These are phyloP conservation scores for Russula sp. DNA, from an alignment of 768 basidiomycete genomes.

Conservation along the genomic window DNA sequence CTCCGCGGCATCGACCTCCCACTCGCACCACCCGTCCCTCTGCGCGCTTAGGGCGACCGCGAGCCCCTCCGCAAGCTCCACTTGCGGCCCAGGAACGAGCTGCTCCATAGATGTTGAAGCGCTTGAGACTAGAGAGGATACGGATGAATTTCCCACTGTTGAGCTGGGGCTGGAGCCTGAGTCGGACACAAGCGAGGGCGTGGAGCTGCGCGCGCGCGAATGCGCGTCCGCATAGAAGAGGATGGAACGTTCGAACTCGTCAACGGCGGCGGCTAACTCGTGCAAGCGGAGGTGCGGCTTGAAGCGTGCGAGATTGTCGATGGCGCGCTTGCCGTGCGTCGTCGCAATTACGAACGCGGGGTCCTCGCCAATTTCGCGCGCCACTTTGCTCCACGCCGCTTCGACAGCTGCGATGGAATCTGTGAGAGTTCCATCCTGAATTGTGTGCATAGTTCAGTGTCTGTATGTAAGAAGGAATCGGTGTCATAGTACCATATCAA, in stretches of 20 bases:
- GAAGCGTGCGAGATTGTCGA: conserved; percentile 64
- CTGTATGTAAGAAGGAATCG: not conserved
- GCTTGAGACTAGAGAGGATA: conserved; percentile 31
- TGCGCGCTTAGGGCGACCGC: not conserved
- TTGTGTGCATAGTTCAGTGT: conserved; percentile 25
- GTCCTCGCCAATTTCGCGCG: conserved; percentile 61
- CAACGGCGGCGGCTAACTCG: conserved; percentile 54
- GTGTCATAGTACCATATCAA: conserved; percentile 50
- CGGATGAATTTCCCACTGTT: conserved; percentile 41
- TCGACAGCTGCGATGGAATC: conserved; percentile 71
- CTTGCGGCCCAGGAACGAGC: not conserved
- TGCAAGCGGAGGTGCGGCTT: conserved; percentile 49
- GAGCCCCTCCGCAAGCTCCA: not conserved
- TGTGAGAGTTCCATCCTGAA: conserved; percentile 63
- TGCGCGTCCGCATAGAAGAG: conserved; percentile 63
- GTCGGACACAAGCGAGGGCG: conserved; percentile 29
- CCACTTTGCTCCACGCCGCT: conserved; percentile 49
- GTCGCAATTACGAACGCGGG: conserved; percentile 62
- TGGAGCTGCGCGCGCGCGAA: conserved; percentile 32
- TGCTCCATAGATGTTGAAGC: not conserved
- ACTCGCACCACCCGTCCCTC: conserved; percentile 37
- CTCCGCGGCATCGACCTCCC: conserved; percentile 49
- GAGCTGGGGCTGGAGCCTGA: conserved; percentile 37
- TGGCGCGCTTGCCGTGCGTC: conserved; percentile 73
- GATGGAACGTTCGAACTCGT: conserved; percentile 58